Percentiles rank a stretch among this genome's conserved stretches.
Conservation (phyloP, 352 stramenopile genomes). For the Thalassiosira hispida region DNA sequence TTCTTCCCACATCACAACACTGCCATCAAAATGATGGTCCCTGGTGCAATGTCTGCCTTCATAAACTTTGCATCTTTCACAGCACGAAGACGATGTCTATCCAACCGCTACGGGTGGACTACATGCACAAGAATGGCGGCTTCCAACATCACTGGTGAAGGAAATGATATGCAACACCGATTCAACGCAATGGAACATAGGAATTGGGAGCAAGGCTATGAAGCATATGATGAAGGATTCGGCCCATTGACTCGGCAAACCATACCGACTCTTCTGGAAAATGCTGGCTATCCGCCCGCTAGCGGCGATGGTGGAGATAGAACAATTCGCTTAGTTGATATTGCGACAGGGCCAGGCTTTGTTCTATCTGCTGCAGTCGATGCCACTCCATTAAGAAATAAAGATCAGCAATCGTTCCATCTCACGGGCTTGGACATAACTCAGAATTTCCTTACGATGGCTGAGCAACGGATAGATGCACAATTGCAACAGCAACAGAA, state of each 20-base stretch:
- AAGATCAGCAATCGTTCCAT: conserved; percentile 29
- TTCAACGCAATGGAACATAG: conserved; percentile 59
- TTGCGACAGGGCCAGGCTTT: conserved; percentile 55
- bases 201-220: conserved; percentile 59
- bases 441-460: conserved; percentile 54
- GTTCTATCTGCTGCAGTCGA: conserved; percentile 42
- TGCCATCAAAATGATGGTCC: neutral
- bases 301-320: neutral
- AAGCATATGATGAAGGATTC: conserved; percentile 58
- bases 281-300: conserved; percentile 39
- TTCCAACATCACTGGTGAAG: conserved; percentile 3
- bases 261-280: conserved; percentile 49
- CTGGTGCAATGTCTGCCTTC: conserved; percentile 4
- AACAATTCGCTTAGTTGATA: conserved; percentile 48
- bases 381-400: neutral
- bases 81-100: conserved; percentile 1
- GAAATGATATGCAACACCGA: conserved; percentile 29
- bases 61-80: conserved; percentile 25
- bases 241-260: conserved; percentile 57
- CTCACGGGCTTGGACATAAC: conserved; percentile 57
- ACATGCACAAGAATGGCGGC: neutral
- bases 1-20: neutral
- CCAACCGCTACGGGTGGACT: neutral
- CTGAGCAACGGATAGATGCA: conserved; percentile 43
- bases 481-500: conserved; percentile 33